phyloP scores from a whole-genome alignment of 257 asterid species.

The Solanum microdontum region DNA sequence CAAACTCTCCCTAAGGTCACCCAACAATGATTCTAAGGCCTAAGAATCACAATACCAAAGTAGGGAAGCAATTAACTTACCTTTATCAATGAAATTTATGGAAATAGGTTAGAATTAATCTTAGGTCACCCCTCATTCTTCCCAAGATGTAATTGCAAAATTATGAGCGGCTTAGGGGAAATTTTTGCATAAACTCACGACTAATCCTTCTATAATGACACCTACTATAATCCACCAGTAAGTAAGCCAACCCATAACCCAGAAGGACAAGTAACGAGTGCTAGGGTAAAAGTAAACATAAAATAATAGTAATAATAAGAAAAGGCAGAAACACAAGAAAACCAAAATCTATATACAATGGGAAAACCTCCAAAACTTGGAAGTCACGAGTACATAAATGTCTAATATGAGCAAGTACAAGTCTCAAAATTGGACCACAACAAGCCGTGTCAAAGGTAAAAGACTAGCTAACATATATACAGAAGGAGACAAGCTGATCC shows the following conservation, averaged over 20 bases:
- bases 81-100: background rate
- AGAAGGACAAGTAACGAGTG: background rate
- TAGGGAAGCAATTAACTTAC: background rate
- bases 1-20: background rate
- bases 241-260: background rate
- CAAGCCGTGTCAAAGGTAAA: background rate
- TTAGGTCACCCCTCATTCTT: background rate
- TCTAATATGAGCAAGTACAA: background rate
- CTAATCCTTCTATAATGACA: background rate
- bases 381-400: background rate
- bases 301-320: background rate
- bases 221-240: background rate
- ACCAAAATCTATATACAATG: background rate
- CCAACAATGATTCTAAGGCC: background rate
- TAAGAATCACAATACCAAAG: background rate
- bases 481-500: background rate
- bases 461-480: background rate
- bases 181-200: background rate
- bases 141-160: background rate
- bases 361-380: background rate
- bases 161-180: too few relatives aligned
- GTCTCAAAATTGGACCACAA: background rate
- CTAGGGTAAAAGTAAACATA: background rate
- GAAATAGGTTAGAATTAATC: background rate
- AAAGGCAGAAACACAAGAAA: background rate